phyloP scores from a whole-genome alignment of 352 stramenopile genomes.

The Halophytophthora batemanensis region DNA sequence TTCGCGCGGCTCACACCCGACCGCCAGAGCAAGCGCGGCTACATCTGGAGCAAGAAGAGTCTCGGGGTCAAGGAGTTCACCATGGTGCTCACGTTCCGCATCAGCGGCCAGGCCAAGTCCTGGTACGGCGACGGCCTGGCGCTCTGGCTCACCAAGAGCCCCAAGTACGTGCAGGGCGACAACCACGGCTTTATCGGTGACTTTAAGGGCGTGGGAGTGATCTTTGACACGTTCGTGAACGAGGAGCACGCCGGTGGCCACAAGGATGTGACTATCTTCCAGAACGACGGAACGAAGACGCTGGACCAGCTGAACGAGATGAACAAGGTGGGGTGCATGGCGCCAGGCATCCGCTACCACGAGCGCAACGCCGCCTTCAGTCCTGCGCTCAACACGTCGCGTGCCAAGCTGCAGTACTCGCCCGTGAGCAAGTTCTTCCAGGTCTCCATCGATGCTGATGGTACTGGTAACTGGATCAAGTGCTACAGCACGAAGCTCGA shows the following conservation, averaged over 20 bases:
- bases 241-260: constrained; percentile 71
- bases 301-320: constrained; percentile 76
- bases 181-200: constrained; percentile 79
- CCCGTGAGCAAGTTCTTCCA: constrained; percentile 50
- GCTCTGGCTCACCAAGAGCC: constrained; percentile 72
- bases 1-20: constrained; percentile 81
- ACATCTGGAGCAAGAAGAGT: constrained; percentile 72
- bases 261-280: constrained; percentile 81
- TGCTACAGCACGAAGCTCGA: constrained; percentile 56
- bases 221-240: constrained; percentile 88
- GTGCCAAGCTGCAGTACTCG: constrained; percentile 76
- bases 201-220: constrained; percentile 71
- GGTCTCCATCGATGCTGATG: constrained; percentile 72
- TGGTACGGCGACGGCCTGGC: constrained; percentile 81
- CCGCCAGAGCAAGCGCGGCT: constrained; percentile 70
- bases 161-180: constrained; percentile 52
- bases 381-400: constrained; percentile 75
- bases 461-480: constrained; percentile 67
- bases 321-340: constrained; percentile 72
- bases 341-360: constrained; percentile 75
- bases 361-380: constrained; percentile 79
- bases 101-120: constrained; percentile 68
- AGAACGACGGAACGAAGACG: constrained; percentile 74
- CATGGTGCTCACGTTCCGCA: constrained; percentile 79
- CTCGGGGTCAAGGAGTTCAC: constrained; percentile 65